phyloP scores from a whole-genome alignment of 768 basidiomycete genomes.

The Terana coerulea region DNA sequence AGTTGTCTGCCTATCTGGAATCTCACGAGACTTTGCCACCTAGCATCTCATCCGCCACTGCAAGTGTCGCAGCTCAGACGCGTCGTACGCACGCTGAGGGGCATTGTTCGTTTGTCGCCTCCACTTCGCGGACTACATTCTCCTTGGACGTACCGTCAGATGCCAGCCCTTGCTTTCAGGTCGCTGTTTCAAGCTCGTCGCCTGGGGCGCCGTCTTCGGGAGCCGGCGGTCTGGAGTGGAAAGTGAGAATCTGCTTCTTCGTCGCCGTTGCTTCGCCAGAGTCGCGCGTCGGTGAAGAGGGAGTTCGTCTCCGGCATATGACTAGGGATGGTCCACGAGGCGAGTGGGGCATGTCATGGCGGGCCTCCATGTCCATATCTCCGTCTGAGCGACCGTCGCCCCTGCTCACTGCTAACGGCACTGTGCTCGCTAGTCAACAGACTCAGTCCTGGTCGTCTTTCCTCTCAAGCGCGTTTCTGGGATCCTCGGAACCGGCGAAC shows the following conservation, averaged over 20 bases:
- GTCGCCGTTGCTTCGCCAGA: constrained; percentile 62
- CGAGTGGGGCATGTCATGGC: constrained; percentile 72
- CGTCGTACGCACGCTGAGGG: constrained; percentile 84
- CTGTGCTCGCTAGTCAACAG: constrained; percentile 16
- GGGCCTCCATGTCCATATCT: constrained; percentile 51
- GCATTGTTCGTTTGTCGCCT: constrained; percentile 69
- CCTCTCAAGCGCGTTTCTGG: constrained; percentile 37
- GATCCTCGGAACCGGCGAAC: constrained; percentile 36
- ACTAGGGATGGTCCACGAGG: constrained; percentile 55
- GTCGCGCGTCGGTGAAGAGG: constrained; percentile 43
- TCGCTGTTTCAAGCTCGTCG: constrained; percentile 41
- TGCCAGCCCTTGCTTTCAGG: constrained; percentile 80
- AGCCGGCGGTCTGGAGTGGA: constrained; percentile 86
- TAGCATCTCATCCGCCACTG: constrained; percentile 39
- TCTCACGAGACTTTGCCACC: constrained; percentile 81
- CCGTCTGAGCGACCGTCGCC: constrained; percentile 47
- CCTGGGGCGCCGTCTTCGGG: constrained; percentile 16
- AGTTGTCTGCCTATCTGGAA: constrained; percentile 89
- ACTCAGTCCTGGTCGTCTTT: constrained; percentile 39
- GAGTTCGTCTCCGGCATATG: constrained; percentile 50
- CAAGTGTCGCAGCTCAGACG: constrained; percentile 47
- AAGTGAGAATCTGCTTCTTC: constrained; percentile 80
- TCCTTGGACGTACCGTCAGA: constrained; percentile 91
- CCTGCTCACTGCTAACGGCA: constrained; percentile 18
- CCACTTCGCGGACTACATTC: constrained; percentile 78